Evolutionary conservation across 2,329 filamentous ascomycete genomes (phyloP).

Genomic region (Talaromyces verruculosus): DNA sequence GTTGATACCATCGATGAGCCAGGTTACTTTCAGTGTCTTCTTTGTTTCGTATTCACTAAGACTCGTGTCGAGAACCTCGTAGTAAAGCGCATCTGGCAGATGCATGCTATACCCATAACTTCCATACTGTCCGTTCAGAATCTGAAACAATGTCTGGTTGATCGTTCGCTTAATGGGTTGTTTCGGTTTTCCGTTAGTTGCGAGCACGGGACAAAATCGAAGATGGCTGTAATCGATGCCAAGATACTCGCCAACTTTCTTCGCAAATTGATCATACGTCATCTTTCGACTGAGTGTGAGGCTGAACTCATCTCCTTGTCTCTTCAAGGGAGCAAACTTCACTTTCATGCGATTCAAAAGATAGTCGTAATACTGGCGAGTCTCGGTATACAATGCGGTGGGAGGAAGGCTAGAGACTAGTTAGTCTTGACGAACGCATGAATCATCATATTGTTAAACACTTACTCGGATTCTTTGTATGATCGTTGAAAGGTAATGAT

Average conservation of each 20-base stretch:
- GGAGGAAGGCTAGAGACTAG: slow-evolving; percentile 31
- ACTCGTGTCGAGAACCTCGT: slow-evolving; percentile 92
- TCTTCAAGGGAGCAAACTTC: slow-evolving; percentile 67
- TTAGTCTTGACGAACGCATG: slow-evolving; percentile 10
- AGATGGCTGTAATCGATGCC: slow-evolving; percentile 80
- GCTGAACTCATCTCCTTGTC: slow-evolving; percentile 65
- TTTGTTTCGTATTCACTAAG: slow-evolving; percentile 90
- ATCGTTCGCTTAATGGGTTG: slow-evolving; percentile 70
- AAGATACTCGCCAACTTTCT: slow-evolving; percentile 77
- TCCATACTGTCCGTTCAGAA: slow-evolving; percentile 73
- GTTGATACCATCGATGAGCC: slow-evolving; percentile 83
- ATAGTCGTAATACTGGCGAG: slow-evolving; percentile 89
- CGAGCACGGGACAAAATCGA: slow-evolving; percentile 85
- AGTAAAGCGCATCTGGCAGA: slow-evolving; percentile 77
- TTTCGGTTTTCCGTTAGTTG: slow-evolving; percentile 74
- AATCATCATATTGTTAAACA: slow-evolving; percentile 24
- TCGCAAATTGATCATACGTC: slow-evolving; percentile 80
- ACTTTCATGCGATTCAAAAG: slow-evolving; percentile 79
- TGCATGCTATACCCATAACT: slow-evolving; percentile 68
- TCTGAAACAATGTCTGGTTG: slow-evolving; percentile 71
- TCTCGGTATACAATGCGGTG: slow-evolving; percentile 61
- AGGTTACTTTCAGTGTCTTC: slow-evolving; percentile 78
- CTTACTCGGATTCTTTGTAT: slow-evolving; percentile 44
- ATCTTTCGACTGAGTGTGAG: slow-evolving; percentile 83
- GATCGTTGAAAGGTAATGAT: slow-evolving; percentile 89